These are phyloP conservation scores for Starmerella floris DNA, from an alignment of 805 yeast genomes.

Conservation along the genomic window DNA sequence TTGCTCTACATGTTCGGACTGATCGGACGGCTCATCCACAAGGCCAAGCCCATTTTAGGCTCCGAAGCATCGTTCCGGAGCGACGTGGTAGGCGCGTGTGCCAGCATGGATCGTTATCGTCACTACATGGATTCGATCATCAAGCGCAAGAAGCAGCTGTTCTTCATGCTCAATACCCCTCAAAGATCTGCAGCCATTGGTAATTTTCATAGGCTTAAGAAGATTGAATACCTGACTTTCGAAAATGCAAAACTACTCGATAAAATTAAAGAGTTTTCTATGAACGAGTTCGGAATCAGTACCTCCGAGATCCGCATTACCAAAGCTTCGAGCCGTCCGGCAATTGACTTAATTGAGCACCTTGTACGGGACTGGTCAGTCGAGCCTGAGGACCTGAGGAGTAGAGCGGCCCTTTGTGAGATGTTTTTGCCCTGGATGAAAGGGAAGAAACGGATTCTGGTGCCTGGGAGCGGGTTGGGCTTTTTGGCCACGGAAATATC, in stretches of 20 bases:
- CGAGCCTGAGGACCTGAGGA: slow-evolving; percentile 30
- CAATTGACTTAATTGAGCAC: slow-evolving; percentile 48
- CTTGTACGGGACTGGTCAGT: slow-evolving; percentile 64
- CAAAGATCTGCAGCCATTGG: slow-evolving; percentile 44
- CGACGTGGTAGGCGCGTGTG: slow-evolving; percentile 12
- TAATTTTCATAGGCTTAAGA: slow-evolving; percentile 40
- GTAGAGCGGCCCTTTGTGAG: slow-evolving; percentile 39
- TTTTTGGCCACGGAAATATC: slow-evolving; percentile 55
- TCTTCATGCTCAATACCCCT: slow-evolving; percentile 34
- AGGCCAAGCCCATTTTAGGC: neutral
- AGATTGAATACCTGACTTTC: slow-evolving; percentile 36
- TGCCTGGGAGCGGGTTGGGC: slow-evolving; percentile 87
- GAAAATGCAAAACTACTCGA: slow-evolving; percentile 38
- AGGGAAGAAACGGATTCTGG: slow-evolving; percentile 33
- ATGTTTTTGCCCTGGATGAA: slow-evolving; percentile 38
- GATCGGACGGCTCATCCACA: neutral
- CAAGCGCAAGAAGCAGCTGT: slow-evolving; percentile 20
- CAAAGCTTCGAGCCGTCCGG: slow-evolving; percentile 23
- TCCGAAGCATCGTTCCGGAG: neutral
- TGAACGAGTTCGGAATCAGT: slow-evolving; percentile 30
- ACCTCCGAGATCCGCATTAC: slow-evolving; percentile 34
- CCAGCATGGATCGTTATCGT: slow-evolving; percentile 21
- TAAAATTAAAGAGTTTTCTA: slow-evolving; percentile 33
- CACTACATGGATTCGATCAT: slow-evolving; percentile 7
- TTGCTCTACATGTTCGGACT: neutral